Base-by-base conservation (phyloP, 2,329 filamentous ascomycete genomes). In the Nemania diffusa region DNA sequence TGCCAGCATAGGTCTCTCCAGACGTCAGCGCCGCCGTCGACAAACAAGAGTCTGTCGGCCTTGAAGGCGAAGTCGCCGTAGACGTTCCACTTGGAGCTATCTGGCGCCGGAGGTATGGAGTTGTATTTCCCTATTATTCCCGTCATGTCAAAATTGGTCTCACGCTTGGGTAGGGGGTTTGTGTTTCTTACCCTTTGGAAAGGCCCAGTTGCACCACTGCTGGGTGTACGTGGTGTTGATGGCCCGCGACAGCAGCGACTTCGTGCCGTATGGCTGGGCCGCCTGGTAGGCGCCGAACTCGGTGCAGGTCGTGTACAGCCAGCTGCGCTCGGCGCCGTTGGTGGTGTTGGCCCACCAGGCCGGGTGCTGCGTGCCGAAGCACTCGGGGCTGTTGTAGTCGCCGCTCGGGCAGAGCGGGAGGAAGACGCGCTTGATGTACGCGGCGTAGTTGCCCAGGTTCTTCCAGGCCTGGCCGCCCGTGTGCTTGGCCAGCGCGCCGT, bases 121-220 rank as follows among this genome's bases (percentile, higher is more conserved):
- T 84, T 84, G 73, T 81, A 78, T 42, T 79, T 67, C 4, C 67
- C 67, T 61, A 6, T 63, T 60, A 3, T 5, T 50, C 26, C 4
- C n/a, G 8, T 26, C n/a, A 32, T 5, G 29, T 59, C 27, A 50
- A n/a, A 46, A 15, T 20, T 15, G 5, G 3, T 5, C 5, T 37
- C 15, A 5, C 13, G 15, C 27, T 22, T 11, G 27, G 13, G 20
- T 1, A n/a, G 20, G 7, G 32, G 8, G 20, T 3, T 20, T 17
- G 6, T n/a, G 5, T 20, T 20, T 37, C 66, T 62, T 60, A 1
- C 84, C 84, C 0, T 78, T 70, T 0, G 84, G 81, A 69, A 86
- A 87, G 1, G 84, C 83, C 84, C 84, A 84, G 9, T 70, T 79
- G 69, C 85, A 87, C 84, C 84, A 87, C 73, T 86, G 80, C 69